phyloP scores from a whole-genome alignment of 306 rosid genomes.

The Prunus armeniaca region DNA sequence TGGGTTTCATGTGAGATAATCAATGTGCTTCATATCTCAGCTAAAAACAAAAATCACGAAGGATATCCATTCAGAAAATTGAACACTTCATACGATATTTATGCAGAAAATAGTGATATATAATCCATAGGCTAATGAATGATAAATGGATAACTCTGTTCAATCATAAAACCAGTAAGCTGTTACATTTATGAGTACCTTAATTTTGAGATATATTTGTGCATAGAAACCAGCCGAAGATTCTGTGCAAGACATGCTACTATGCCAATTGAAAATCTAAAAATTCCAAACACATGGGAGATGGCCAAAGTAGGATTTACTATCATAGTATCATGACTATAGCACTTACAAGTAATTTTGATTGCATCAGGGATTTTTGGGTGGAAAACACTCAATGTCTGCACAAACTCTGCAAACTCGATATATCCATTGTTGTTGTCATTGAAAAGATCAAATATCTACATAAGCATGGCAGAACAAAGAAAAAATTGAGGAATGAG shows the following conservation, averaged over 20 bases:
- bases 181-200: no score
- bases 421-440: slow-evolving; percentile 46
- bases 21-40: no score
- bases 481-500: background rate
- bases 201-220: no score
- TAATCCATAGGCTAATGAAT: no score
- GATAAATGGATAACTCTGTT: no score
- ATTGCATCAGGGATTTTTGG: slow-evolving; percentile 43
- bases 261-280: no score
- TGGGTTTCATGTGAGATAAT: no score
- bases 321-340: background rate
- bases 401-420: slow-evolving; percentile 61
- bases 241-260: background rate
- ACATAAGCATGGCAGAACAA: background rate
- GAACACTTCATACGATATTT: no score
- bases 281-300: background rate
- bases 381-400: slow-evolving; percentile 50
- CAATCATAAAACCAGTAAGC: no score
- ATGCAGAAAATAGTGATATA: no score
- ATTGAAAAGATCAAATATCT: slow-evolving; percentile 52
- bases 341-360: slow-evolving; percentile 47
- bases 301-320: background rate
- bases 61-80: no score
- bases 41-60: no score
- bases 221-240: background rate